Evolutionary conservation across 371 early-diverging fungal species (phyloP), one percentile per base, ranked within the genome.

Genomic region (Apophysomyces sp.): DNA sequence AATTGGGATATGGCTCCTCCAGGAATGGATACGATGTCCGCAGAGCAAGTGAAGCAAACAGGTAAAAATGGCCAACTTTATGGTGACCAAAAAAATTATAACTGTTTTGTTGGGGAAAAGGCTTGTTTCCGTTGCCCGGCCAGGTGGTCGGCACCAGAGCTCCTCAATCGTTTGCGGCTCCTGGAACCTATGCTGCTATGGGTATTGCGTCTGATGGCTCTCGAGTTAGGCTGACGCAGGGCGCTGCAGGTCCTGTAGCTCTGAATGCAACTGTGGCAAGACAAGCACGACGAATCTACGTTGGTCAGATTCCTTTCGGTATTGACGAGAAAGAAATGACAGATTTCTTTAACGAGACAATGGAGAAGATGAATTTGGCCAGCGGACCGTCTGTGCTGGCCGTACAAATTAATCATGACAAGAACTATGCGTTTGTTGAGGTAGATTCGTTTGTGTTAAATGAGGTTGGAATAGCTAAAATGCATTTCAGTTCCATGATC

Each of bases 1-100:
- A 86, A 90, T 68, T 98, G 98, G 98, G 98, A 98, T 77, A 81
- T 92, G 60, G 85, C 94, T 2, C 98, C 98, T 39, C 86, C 88
- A 16, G 98, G 97, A 24, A 97, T 89, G 75, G 97, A 98, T 70
- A 87, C 84, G 55, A 85, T 96, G 83, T 83, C 93, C 8, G 94
- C 93, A 5, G 79, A 82, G 55, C 92, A 97, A 61, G 98, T 93
- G 59, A 98, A 98, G 76, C 87, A 88, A 15, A 90, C 96, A 29
- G 97, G 93, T 89, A 62, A 76, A 40, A 73, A 76, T 32, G 76
- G 80, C 0, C 79, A 81, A 27, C 62, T 68, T 32, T 39, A 77
- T 69, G 15, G 66, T 28, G 15, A 5, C 5, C 16, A 16, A 11
- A 30, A 37, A 18, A 37, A 15, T 15, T 24, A 29, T 4, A 32